Evolutionary conservation across 129 eudicot genomes (phyloP).

Genomic region (Centella asiatica): DNA sequence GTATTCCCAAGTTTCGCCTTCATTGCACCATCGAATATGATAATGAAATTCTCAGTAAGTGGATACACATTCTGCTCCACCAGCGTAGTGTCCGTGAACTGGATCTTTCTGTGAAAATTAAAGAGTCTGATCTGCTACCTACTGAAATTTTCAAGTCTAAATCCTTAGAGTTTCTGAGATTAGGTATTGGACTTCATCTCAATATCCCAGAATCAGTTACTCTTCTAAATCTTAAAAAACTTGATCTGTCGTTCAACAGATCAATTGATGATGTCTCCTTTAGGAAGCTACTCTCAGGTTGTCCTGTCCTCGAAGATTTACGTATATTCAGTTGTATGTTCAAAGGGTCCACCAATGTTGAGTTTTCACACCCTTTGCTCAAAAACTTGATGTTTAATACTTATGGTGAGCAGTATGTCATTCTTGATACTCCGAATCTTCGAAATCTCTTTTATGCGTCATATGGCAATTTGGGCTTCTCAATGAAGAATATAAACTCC

Average conservation of each 20-base stretch:
- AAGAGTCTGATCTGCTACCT: neutral
- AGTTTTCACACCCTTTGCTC: conserved; percentile 1
- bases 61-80: neutral
- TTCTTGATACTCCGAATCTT: conserved; percentile 12
- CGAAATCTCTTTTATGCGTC: neutral
- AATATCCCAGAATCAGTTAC: neutral
- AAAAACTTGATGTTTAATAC: neutral
- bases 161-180: neutral
- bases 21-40: neutral
- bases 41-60: neutral
- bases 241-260: neutral
- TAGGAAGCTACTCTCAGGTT: neutral
- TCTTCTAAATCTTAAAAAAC: conserved; percentile 3
- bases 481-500: neutral
- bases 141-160: conserved; percentile 1
- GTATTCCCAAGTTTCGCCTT: neutral
- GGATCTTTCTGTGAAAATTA: neutral
- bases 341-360: neutral
- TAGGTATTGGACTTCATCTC: neutral
- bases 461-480: too few species aligned
- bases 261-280: neutral
- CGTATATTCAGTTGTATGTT: neutral
- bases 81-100: conserved; percentile 2
- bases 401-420: neutral
- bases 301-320: conserved; percentile 1